A percentile compares a stretch with the other conserved stretches of the same genome.
Evolutionary conservation across 2,329 filamentous ascomycete genomes (phyloP).

Genomic region (Nemania diffusa): DNA sequence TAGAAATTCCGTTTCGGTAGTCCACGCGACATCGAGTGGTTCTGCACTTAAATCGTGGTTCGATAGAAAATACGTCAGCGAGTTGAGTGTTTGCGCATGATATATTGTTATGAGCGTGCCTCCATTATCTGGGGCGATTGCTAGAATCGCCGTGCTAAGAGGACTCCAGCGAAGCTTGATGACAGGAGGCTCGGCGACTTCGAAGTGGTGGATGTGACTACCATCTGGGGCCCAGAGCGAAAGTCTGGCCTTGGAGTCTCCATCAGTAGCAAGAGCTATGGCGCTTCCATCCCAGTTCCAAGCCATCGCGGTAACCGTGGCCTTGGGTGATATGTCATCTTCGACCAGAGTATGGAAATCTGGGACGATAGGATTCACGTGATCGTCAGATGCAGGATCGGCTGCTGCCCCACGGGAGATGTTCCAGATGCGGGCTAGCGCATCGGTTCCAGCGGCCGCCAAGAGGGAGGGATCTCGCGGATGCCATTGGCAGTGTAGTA

Average conservation of each 20-base stretch:
- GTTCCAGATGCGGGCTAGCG: slow-evolving; percentile 76
- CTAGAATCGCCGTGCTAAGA: slow-evolving; percentile 63
- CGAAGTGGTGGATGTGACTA: slow-evolving; percentile 62
- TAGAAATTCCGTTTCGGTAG: slow-evolving; percentile 66
- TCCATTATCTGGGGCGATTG: slow-evolving; percentile 65
- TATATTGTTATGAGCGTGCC: slow-evolving; percentile 68
- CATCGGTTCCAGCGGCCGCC: slow-evolving; percentile 75
- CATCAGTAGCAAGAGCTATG: slow-evolving; percentile 69
- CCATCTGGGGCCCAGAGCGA: slow-evolving; percentile 68
- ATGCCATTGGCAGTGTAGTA: slow-evolving; percentile 77
- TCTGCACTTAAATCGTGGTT: slow-evolving; percentile 63
- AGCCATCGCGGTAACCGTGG: slow-evolving; percentile 67
- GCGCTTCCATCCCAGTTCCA: slow-evolving; percentile 68
- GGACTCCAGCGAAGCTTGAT: slow-evolving; percentile 72
- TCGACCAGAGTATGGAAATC: slow-evolving; percentile 62
- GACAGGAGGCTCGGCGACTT: slow-evolving; percentile 68
- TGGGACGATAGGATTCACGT: slow-evolving; percentile 57
- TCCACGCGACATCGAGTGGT: slow-evolving; percentile 69
- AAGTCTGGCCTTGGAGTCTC: slow-evolving; percentile 62
- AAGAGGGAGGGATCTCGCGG: slow-evolving; percentile 71
- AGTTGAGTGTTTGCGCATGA: slow-evolving; percentile 55
- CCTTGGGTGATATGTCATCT: slow-evolving; percentile 61
- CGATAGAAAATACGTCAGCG: slow-evolving; percentile 59
- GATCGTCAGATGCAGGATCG: slow-evolving; percentile 57
- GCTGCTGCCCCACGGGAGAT: slow-evolving; percentile 64